phyloP scores from a whole-genome alignment of 164 flowering plant species.

The Chimonanthus salicifolius region DNA sequence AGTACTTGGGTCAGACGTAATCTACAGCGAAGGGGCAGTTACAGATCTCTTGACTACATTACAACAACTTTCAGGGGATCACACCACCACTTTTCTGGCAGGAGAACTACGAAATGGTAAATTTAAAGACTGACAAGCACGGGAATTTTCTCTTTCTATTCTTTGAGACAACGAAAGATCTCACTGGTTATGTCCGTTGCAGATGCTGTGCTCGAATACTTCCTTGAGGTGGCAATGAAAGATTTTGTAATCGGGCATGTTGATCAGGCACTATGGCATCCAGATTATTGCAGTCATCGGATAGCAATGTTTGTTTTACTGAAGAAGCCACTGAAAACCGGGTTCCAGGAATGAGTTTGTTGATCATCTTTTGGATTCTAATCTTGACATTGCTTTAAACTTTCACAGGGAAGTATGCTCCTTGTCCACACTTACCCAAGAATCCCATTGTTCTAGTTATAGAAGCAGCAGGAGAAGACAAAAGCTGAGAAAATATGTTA shows the following conservation, averaged over 20 bases:
- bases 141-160: not conserved
- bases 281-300: constrained; percentile 67
- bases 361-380: not conserved
- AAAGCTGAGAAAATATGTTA: not conserved
- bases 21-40: constrained; percentile 82
- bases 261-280: constrained; percentile 77
- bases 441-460: not conserved
- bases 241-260: constrained; percentile 67
- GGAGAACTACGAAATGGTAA: constrained; percentile 91
- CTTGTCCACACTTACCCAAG: not conserved
- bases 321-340: constrained; percentile 27
- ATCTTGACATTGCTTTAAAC: not conserved
- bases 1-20: constrained; percentile 88
- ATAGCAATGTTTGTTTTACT: constrained; percentile 64
- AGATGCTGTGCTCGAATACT: constrained; percentile 82
- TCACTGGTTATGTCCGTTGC: constrained; percentile 10
- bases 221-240: constrained; percentile 67
- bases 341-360: not conserved
- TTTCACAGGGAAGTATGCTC: not conserved
- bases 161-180: not conserved
- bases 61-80: constrained; percentile 45
- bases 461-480: not conserved
- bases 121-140: not conserved
- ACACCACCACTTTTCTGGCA: constrained; percentile 69
- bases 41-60: constrained; percentile 61